Conservation (phyloP, 2,329 filamentous ascomycete genomes). For the Curvularia sp. region DNA sequence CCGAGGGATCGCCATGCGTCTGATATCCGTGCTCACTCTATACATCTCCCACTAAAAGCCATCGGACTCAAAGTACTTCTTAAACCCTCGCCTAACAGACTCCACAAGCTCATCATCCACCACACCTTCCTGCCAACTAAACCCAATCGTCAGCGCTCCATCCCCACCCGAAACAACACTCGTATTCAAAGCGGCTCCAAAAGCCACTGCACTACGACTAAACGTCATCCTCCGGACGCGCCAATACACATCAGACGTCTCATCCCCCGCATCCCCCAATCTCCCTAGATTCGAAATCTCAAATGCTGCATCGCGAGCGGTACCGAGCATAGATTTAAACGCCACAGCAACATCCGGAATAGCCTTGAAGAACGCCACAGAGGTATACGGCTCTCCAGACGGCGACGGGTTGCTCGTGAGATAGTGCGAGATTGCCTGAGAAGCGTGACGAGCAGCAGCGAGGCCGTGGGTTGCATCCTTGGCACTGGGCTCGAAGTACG, state of each 20-base stretch:
- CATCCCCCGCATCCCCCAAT: conserved; percentile 17
- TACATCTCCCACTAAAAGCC: background rate
- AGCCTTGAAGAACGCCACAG: conserved; percentile 15
- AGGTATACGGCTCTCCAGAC: conserved; percentile 14
- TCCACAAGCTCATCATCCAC: conserved; percentile 34
- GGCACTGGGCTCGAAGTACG: background rate
- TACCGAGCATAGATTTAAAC: conserved; percentile 50
- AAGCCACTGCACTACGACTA: conserved; percentile 52
- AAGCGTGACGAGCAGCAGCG: background rate
- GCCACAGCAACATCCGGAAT: conserved; percentile 34
- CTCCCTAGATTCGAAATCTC: conserved; percentile 57
- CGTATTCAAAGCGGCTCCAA: conserved; percentile 50
- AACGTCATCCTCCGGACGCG: conserved; percentile 52
- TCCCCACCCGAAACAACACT: conserved; percentile 51
- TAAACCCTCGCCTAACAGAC: background rate
- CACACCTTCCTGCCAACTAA: conserved; percentile 53
- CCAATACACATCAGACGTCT: background rate
- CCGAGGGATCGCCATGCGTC: too few relatives aligned
- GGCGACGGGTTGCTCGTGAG: conserved; percentile 17
- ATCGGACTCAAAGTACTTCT: background rate
- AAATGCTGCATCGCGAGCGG: conserved; percentile 48
- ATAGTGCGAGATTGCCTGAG: conserved; percentile 9
- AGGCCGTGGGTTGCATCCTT: background rate
- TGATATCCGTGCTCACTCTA: too few relatives aligned
- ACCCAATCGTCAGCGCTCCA: conserved; percentile 50